Evolutionary conservation across 2,329 filamentous ascomycete species (phyloP), one percentile per base, ranked within the genome.

Genomic region (Colletotrichum eremochloae): DNA sequence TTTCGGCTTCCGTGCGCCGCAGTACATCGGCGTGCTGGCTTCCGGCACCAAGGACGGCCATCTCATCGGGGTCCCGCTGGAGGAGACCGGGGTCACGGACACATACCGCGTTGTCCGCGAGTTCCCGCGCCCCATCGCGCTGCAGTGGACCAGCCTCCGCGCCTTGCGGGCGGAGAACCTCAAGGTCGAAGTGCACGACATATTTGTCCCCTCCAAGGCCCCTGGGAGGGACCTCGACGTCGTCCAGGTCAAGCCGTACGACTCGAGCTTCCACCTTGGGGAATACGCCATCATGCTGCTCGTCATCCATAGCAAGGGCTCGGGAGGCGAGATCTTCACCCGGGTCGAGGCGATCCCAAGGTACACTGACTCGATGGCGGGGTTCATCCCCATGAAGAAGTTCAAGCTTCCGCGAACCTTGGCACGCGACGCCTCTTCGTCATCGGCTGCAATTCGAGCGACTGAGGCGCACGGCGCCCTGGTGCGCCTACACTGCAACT

Each of bases 201-300:
- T 69, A 0, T 72, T 72, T 18, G 66, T 72, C 1, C 69, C 69
- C 33, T 72, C 69, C 12, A 68, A 67, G 20, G 60, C 8, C 0
- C n/a, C 20, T 4, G 66, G 67, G 1, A 48, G 46, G 20, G 38
- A 38, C 24, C 53, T 12, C 0, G 42, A 60, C 11, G 40, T 53
- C 5, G 52, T 62, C 14, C 53, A 42, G 3, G 6, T 55, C 1
- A 52, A 48, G 18, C 50, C 20, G 1, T 7, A 20, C 9, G 69
- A 69, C 40, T 50, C 55, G 6, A 60, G 24, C 5, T 48, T 69
- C 2, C 62, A 62, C 12, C 40, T 69, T 4, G 69, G 69, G 0
- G 65, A 69, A 12, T 72, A 60, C 46, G 66, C 69, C 14, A 2
- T 69, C 6, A 61, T 72, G 18, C 66, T 72, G 12, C 66, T 72